phyloP scores from a whole-genome alignment of 192 early-diverging fungal genomes.

The Coemansia sp. region DNA sequence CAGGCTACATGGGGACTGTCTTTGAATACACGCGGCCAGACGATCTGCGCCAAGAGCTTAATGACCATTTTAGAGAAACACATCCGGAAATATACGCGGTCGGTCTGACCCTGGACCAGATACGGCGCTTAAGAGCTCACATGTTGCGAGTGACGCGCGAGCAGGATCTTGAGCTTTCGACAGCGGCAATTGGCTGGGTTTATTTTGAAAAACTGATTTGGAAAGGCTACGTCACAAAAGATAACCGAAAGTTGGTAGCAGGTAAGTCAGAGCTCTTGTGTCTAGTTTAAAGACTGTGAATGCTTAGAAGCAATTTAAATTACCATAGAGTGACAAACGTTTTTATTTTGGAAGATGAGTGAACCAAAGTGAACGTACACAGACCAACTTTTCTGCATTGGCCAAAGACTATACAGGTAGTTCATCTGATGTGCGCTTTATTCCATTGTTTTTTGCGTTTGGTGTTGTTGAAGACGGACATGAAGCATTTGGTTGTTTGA shows the following conservation, averaged over 20 bases:
- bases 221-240: constrained; percentile 70
- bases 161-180: constrained; percentile 85
- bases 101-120: constrained; percentile 83
- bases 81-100: constrained; percentile 77
- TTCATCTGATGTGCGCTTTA: no score
- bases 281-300: no score
- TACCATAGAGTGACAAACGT: neutral
- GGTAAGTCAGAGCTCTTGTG: constrained; percentile 35
- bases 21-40: constrained; percentile 76
- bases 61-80: constrained; percentile 76
- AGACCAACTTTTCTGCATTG: no score
- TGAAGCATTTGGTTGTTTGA: no score
- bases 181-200: constrained; percentile 83
- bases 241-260: constrained; percentile 63
- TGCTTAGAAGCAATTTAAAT: no score
- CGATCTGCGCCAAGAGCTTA: constrained; percentile 85
- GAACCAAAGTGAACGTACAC: no score
- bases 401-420: no score
- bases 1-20: constrained; percentile 83
- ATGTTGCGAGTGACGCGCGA: constrained; percentile 68
- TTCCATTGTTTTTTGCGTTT: no score
- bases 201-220: constrained; percentile 95
- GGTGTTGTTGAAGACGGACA: no score
- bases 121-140: constrained; percentile 75
- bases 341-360: neutral